These are phyloP conservation scores for Aspergillus biplanus DNA, from an alignment of 495 filamentous ascomycete species.

Conservation along the genomic window DNA sequence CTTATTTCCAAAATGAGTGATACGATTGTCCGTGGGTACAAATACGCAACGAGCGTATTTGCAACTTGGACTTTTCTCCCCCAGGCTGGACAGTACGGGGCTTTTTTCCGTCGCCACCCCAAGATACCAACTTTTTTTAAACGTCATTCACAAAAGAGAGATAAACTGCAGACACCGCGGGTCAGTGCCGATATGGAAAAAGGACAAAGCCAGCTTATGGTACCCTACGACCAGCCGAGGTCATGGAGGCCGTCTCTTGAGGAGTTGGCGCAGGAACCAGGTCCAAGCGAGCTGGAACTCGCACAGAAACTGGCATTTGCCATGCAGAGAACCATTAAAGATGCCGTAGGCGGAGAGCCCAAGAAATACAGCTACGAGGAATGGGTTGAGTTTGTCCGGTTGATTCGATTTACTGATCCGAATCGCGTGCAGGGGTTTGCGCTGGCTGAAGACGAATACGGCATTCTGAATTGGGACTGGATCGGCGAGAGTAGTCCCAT, in stretches of 20 bases:
- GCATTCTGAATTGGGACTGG: constrained; percentile 68
- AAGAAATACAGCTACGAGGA: constrained; percentile 64
- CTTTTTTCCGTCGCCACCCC: constrained; percentile 46
- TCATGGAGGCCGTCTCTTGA: constrained; percentile 32
- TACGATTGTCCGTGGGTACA: constrained; percentile 61
- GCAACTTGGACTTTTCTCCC: constrained; percentile 64
- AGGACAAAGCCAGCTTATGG: neutral
- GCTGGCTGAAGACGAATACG: constrained; percentile 57
- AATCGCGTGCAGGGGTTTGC: constrained; percentile 12
- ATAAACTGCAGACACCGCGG: constrained; percentile 40
- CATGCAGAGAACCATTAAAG: constrained; percentile 54
- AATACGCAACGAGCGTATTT: constrained; percentile 53
- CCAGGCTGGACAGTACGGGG: constrained; percentile 50
- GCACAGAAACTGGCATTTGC: constrained; percentile 56
- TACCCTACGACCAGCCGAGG: neutral
- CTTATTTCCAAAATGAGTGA: constrained; percentile 67
- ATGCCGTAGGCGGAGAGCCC: constrained; percentile 42
- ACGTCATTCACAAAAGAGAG: constrained; percentile 40
- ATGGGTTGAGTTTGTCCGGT: constrained; percentile 63
- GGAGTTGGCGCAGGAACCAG: constrained; percentile 43
- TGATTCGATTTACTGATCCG: constrained; percentile 61
- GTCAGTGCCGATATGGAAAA: constrained; percentile 27
- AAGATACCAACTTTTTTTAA: constrained; percentile 44
- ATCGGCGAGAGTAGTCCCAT: constrained; percentile 66
- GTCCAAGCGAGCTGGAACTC: constrained; percentile 42